These are phyloP conservation scores for Pichia sp. DNA, from an alignment of 1,139 yeast genomes.

Conservation along the genomic window DNA sequence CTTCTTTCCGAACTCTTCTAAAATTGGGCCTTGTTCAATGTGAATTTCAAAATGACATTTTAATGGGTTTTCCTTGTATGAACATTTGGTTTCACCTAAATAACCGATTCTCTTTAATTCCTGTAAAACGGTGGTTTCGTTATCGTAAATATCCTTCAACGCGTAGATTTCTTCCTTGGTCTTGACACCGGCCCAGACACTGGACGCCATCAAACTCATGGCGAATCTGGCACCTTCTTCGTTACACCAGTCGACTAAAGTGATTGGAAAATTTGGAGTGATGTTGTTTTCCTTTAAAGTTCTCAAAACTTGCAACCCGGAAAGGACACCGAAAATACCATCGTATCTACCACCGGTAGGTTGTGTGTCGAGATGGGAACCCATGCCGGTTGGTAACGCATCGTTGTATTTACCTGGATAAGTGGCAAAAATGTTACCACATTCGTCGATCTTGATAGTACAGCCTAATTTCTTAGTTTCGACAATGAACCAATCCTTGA, in stretches of 20 bases:
- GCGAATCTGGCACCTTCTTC: conserved; percentile 82
- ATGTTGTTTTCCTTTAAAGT: conserved; percentile 58
- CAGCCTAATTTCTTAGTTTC: conserved; percentile 59
- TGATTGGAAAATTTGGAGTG: conserved; percentile 63
- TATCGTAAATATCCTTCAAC: conserved; percentile 53
- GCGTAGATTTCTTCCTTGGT: conserved; percentile 48
- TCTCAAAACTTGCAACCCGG: conserved; percentile 65
- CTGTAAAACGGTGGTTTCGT: conserved; percentile 49
- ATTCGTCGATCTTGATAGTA: conserved; percentile 53
- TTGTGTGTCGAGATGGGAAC: conserved; percentile 75
- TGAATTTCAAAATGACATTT: conserved; percentile 73
- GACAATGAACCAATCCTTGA: conserved; percentile 65
- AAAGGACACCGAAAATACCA: conserved; percentile 66
- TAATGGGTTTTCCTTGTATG: conserved; percentile 51
- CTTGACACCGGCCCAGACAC: conserved; percentile 61
- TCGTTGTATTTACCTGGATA: conserved; percentile 53
- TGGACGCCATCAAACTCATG: conserved; percentile 59
- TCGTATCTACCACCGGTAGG: conserved; percentile 81
- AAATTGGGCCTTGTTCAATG: conserved; percentile 73
- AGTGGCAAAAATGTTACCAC: conserved; percentile 67
- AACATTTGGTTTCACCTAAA: conserved; percentile 49
- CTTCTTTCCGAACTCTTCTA: conserved; percentile 52
- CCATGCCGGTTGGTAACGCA: conserved; percentile 60
- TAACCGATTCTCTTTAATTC: conserved; percentile 65
- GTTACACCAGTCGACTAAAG: conserved; percentile 68